These are phyloP conservation scores for Penicillium nucicola DNA, from an alignment of 495 filamentous ascomycete species.

Conservation along the genomic window DNA sequence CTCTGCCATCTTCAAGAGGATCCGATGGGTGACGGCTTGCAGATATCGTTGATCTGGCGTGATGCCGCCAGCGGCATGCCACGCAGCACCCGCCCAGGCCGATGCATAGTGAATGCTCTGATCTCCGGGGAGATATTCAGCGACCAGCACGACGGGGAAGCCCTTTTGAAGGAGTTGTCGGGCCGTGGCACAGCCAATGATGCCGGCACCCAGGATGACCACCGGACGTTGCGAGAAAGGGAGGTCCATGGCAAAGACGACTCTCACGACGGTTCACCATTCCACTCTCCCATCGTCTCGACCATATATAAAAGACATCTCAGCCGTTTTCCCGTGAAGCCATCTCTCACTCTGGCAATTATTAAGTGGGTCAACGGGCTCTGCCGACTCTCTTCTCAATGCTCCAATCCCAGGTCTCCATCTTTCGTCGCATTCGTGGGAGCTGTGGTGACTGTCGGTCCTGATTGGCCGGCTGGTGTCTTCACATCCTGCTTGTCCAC, in stretches of 20 bases:
- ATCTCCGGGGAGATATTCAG: constrained; percentile 42
- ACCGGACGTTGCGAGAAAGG: constrained; percentile 40
- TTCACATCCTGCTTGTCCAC: background rate
- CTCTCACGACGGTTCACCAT: too few species aligned
- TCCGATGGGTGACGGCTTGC: constrained; percentile 38
- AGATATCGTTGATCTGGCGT: constrained; percentile 36
- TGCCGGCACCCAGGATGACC: constrained; percentile 40
- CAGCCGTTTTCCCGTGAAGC: background rate
- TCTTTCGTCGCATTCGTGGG: too few species aligned
- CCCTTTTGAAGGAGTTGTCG: constrained; percentile 36
- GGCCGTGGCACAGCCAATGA: constrained; percentile 43
- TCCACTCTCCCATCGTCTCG: too few species aligned
- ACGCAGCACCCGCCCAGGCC: constrained; percentile 45
- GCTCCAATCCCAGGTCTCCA: constrained; percentile 3
- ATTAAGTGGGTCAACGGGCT: constrained; percentile 9
- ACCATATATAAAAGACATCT: background rate
- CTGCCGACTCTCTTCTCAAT: background rate
- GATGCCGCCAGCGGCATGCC: constrained; percentile 43
- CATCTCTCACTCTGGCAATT: constrained; percentile 1
- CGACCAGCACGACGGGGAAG: constrained; percentile 37
- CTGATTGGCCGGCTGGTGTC: background rate
- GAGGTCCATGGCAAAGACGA: constrained; percentile 27
- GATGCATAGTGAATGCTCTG: constrained; percentile 42
- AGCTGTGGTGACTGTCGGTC: too few species aligned
- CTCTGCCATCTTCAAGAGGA: constrained; percentile 37